Evolutionary conservation across 345 rosid genomes (phyloP).

Genomic region (Populus nigra): DNA sequence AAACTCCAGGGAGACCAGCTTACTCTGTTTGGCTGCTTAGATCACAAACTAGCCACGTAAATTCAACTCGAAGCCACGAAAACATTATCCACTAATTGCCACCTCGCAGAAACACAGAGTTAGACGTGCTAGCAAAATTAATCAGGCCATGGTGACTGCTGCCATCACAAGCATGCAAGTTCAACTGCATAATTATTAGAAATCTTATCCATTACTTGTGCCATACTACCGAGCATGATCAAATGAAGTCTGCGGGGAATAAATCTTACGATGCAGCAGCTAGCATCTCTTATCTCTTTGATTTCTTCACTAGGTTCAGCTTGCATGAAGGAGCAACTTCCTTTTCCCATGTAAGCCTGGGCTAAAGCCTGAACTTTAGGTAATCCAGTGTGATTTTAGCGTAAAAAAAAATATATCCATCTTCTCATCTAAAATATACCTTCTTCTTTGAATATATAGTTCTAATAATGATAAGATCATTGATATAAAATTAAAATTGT

Average conservation of each 20-base stretch:
- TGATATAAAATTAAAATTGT: too few species aligned
- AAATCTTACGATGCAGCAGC: not conserved
- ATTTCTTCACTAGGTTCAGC: not conserved
- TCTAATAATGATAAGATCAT: too few species aligned
- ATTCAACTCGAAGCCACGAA: not conserved
- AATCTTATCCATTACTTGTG: not conserved
- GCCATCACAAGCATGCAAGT: not conserved
- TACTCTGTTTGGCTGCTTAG: slow-evolving; percentile 3
- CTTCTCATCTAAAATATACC: too few species aligned
- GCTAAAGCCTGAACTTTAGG: not conserved
- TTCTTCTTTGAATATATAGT: too few species aligned
- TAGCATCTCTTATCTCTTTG: not conserved
- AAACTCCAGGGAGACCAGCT: not conserved
- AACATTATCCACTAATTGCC: not conserved
- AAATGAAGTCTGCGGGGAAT: not conserved
- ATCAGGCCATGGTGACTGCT: not conserved
- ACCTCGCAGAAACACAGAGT: not conserved
- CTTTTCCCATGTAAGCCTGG: not conserved
- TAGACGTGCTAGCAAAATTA: too few species aligned
- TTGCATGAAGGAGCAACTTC: not conserved
- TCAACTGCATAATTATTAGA: not conserved
- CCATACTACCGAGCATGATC: not conserved
- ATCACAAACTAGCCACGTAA: slow-evolving; percentile 21
- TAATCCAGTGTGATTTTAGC: not conserved
- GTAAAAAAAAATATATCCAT: too few species aligned